Evolutionary conservation across 495 filamentous ascomycete genomes (phyloP), one percentile per base, ranked within the genome.

Genomic region (Aspergillus cristatus): DNA sequence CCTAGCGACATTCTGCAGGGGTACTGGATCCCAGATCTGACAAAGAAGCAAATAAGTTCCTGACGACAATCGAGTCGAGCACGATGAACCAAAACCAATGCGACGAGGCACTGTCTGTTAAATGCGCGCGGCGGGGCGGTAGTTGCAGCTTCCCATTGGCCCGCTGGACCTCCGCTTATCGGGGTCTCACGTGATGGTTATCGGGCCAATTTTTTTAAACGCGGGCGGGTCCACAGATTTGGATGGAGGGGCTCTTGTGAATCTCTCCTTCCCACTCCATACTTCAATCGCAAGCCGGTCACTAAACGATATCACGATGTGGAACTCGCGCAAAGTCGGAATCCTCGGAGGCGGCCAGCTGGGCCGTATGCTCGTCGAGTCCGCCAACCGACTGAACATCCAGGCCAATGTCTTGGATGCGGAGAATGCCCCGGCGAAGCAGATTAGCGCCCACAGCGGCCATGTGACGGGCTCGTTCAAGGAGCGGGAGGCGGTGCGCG

Each of bases 311-410:
- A 8, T 45, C 42, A 60, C 37, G 16, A 65, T 67, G 66, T 70
- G 66, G 66, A 70, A 70, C 48, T 60, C 63, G 18, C 66, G 53
- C 31, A 68, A 63, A 46, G 62, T 86, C 35, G 81, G 82, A 43
- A 74, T 87, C 40, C 72, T 84, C 40, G 80, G 79, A 14, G 79
- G 79, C 24, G 90, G 90, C 51, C 89, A 90, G 65, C 72, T 97
- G 20, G 91, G 91, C 31, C 84, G 85, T 42, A 97, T 98, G 91
- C 73, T 96, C n/a, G 80, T 85, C 35, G 86, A 97, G 62, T 81
- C 84, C 28, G 87, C 91, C 33, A 89, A 89, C 47, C 79, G 79
- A 32, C 72, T 94, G 26, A 87, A 87, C 47, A 82, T 96, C 53
- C 73, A 82, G 41, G 71, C 86, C 37, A 76, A 81, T 32, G 66